Evolutionary conservation across 345 rosid genomes (phyloP), one percentile per base, ranked within the genome.

Genomic region (Brassica cretica): DNA sequence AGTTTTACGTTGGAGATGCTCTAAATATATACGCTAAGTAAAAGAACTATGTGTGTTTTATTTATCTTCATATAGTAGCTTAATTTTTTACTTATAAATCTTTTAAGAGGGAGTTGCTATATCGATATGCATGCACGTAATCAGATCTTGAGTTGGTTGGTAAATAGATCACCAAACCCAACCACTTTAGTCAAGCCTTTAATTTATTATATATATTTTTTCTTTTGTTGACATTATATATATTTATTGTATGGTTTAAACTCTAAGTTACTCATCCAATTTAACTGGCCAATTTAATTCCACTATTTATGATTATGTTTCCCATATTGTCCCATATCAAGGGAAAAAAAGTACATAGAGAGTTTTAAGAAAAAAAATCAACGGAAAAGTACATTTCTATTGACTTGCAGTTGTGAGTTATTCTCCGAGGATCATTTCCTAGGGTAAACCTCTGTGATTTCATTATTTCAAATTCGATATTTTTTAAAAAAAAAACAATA

Each of bases 121-220:
- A 70, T 77, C 5, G 49, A 64, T 71, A 33, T 46, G 78, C 74
- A 67, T 46, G 78, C 74, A 68, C 74, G 83, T 71, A 75, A 80
- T 74, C 76, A 80, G 68, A 75, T 75, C 76, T 58, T 6, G 82
- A 32, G 83, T 80, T 80, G 10, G 83, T 75, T 80, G 83, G 68
- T 76, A 75, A 74, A 70, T 80, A 70, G 83, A 80, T 80, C 80
- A 75, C 83, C 83, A 70, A 79, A 80, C 83, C 76, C 83, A 80
- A 80, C 83, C 21, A 80, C 83, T 80, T 80, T 80, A 69, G 76
- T 74, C 80, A 53, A 65, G 76, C 83, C 32, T 65, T 65, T 24
- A 58, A 53, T 63, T 65, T 55, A 19, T 66, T 56, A n/a, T 56
- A 66, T 39, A 32, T 61, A 60, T 46, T 27, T 18, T n/a, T 59